Percentiles rank a stretch among this genome's conserved stretches.
Evolutionary conservation across 768 basidiomycete genomes (phyloP).

Genomic region (Podaxis sp.): DNA sequence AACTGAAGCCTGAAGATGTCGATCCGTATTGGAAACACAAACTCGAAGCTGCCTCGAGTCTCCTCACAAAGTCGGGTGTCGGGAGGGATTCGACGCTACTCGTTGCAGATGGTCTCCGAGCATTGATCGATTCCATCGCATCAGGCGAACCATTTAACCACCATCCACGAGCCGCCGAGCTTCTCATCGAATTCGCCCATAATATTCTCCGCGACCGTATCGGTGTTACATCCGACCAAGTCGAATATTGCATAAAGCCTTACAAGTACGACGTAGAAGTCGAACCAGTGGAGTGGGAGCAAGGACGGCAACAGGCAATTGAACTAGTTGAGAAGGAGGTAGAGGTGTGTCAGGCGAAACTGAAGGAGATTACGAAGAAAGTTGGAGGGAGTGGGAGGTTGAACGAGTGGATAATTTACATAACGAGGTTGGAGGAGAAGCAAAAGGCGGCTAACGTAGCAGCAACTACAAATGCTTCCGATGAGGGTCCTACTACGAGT

Average conservation of each 20-base stretch:
- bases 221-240: slow-evolving; percentile 94
- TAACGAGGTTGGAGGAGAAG: slow-evolving; percentile 77
- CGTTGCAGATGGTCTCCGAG: slow-evolving; percentile 90
- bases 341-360: slow-evolving; percentile 77
- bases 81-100: slow-evolving; percentile 92
- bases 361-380: slow-evolving; percentile 83
- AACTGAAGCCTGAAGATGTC: slow-evolving; percentile 69
- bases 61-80: slow-evolving; percentile 94
- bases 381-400: slow-evolving; percentile 87
- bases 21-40: slow-evolving; percentile 97
- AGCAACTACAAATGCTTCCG: not conserved
- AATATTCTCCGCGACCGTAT: slow-evolving; percentile 91
- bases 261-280: slow-evolving; percentile 99
- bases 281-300: slow-evolving; percentile 89
- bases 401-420: slow-evolving; percentile 74
- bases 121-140: slow-evolving; percentile 88
- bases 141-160: slow-evolving; percentile 86
- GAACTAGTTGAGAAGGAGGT: slow-evolving; percentile 85
- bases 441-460: slow-evolving; percentile 58
- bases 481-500: slow-evolving; percentile 22
- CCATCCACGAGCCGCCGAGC: slow-evolving; percentile 87
- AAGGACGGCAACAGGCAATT: slow-evolving; percentile 72
- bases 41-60: slow-evolving; percentile 88
- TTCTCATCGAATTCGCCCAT: slow-evolving; percentile 90
- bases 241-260: slow-evolving; percentile 99